These are phyloP conservation scores for Brassica rapa DNA, from an alignment of 345 rosid species.

Conservation along the genomic window DNA sequence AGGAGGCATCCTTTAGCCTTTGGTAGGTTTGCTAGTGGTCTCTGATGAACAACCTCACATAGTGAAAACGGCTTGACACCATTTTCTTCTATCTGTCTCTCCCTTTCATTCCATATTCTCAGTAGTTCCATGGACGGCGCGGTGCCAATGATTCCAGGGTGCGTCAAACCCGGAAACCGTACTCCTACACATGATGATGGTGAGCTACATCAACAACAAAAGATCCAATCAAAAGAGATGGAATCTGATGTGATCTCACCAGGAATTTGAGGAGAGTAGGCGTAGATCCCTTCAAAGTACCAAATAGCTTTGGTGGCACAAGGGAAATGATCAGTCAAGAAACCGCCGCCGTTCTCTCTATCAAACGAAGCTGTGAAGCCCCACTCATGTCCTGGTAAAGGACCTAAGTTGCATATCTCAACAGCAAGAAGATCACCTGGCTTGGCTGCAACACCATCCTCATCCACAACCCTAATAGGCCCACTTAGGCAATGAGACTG, in stretches of 20 bases:
- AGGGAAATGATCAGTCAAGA: slow-evolving; percentile 90
- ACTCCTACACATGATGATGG: slow-evolving; percentile 53
- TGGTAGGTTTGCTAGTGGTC: slow-evolving; percentile 81
- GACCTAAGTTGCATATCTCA: slow-evolving; percentile 87
- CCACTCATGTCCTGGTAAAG: slow-evolving; percentile 91
- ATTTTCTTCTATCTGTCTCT: slow-evolving; percentile 69
- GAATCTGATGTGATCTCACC: slow-evolving; percentile 44
- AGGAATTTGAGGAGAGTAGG: slow-evolving; percentile 85
- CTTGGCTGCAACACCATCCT: slow-evolving; percentile 65
- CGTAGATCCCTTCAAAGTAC: slow-evolving; percentile 89
- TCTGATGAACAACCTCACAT: slow-evolving; percentile 77
- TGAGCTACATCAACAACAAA: neutral
- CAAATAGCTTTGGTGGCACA: slow-evolving; percentile 90
- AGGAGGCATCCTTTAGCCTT: slow-evolving; percentile 70
- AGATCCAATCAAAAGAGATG: neutral
- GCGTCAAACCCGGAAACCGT: slow-evolving; percentile 83
- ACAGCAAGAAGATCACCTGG: slow-evolving; percentile 82
- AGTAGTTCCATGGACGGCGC: slow-evolving; percentile 85
- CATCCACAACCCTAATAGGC: slow-evolving; percentile 66
- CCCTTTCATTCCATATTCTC: slow-evolving; percentile 79
- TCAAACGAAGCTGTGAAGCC: slow-evolving; percentile 77
- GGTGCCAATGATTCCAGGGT: slow-evolving; percentile 85
- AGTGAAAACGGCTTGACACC: slow-evolving; percentile 52
- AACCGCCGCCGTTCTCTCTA: slow-evolving; percentile 90
- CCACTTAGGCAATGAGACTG: slow-evolving; percentile 85